These are phyloP conservation scores for Zygosaccharomyces pseudorouxii DNA, from an alignment of 805 yeast genomes.

Conservation along the genomic window DNA sequence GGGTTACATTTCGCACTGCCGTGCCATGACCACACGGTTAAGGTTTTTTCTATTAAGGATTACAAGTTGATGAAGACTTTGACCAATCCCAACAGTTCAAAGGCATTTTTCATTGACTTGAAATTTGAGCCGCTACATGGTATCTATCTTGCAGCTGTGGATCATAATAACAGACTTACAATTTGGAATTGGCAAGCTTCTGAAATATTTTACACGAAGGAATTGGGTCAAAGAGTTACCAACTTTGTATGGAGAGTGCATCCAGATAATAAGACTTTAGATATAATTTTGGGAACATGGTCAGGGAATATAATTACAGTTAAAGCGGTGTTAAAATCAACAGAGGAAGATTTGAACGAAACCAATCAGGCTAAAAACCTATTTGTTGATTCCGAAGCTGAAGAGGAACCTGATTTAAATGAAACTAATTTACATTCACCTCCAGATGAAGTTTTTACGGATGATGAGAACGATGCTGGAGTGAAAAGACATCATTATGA, in stretches of 20 bases:
- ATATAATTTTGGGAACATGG: constrained; percentile 36
- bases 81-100: constrained; percentile 9
- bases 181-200: constrained; percentile 51
- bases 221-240: constrained; percentile 27
- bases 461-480: constrained; percentile 21
- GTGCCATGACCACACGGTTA: constrained; percentile 44
- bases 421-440: constrained; percentile 24
- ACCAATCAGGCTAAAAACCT: constrained; percentile 19
- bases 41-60: constrained; percentile 37
- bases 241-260: constrained; percentile 37
- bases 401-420: constrained; percentile 16
- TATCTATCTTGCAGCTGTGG: constrained; percentile 53
- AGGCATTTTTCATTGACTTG: constrained; percentile 43
- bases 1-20: constrained; percentile 72
- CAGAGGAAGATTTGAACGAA: constrained; percentile 3
- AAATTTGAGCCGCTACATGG: constrained; percentile 58
- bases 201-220: constrained; percentile 33
- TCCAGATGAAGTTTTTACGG: constrained; percentile 17
- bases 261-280: constrained; percentile 20
- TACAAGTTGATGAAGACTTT: constrained; percentile 26
- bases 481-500: constrained; percentile 34
- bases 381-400: constrained; percentile 35
- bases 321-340: constrained; percentile 24
- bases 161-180: constrained; percentile 45
- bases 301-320: constrained; percentile 40